Percentiles rank a stretch among this genome's conserved stretches.
Evolutionary conservation across 2,329 filamentous ascomycete genomes (phyloP).

Genomic region (Pseudogymnoascus verrucosus): DNA sequence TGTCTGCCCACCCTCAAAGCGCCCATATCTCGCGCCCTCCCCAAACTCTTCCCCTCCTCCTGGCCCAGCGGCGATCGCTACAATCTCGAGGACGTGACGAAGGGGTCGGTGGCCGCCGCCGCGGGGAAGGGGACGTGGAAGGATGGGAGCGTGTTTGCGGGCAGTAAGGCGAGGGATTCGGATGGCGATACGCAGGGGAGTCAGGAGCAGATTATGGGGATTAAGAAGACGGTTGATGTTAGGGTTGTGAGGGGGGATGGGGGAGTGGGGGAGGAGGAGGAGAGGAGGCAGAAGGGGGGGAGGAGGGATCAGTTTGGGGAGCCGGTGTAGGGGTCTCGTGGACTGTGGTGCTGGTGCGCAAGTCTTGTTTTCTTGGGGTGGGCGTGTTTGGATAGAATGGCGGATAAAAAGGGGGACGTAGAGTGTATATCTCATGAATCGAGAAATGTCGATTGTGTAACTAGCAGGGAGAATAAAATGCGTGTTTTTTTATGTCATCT

Average conservation of each 20-base stretch:
- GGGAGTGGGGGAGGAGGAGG: not conserved
- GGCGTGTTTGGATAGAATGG: not conserved
- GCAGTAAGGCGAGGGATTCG: not conserved
- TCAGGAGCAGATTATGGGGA: conserved; percentile 14
- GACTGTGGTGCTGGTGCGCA: too few species aligned
- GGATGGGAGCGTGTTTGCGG: not conserved
- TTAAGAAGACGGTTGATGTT: conserved; percentile 11
- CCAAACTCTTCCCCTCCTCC: not conserved
- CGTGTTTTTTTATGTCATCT: not conserved
- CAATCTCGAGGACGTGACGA: not conserved
- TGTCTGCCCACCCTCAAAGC: conserved; percentile 15
- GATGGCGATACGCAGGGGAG: conserved; percentile 7
- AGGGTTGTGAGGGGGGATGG: not conserved
- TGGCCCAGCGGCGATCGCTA: not conserved
- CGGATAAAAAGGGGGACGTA: not conserved
- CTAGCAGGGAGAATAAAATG: not conserved
- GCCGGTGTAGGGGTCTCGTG: not conserved
- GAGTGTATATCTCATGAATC: not conserved
- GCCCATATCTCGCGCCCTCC: not conserved
- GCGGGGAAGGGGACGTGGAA: not conserved
- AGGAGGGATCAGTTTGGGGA: conserved; percentile 1
- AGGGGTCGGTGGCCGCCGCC: not conserved
- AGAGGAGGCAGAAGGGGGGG: too few species aligned
- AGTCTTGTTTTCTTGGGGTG: not conserved
- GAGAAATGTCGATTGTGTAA: not conserved